A percentile compares a stretch with the other conserved stretches of the same genome.
Evolutionary conservation across 1,139 yeast species (phyloP).

Genomic region (Suhomyces yuchorum): DNA sequence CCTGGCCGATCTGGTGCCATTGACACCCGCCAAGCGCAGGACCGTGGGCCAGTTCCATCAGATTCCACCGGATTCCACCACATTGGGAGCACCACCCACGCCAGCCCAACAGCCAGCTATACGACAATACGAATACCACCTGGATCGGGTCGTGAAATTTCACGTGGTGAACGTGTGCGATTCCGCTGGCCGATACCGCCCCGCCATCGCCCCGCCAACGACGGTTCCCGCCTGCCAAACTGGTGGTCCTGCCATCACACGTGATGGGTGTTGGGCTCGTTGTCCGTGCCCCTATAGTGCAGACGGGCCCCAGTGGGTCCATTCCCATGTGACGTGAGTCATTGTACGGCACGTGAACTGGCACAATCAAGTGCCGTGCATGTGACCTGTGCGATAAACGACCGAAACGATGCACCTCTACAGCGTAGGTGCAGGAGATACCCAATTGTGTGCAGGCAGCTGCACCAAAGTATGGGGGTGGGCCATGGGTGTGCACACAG

Average conservation of each 20-base stretch:
- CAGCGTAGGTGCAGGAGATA: not conserved
- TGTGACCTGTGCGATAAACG: constrained; percentile 5
- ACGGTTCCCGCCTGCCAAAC: not conserved
- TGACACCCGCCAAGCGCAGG: not conserved
- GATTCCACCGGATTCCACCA: constrained; percentile 1
- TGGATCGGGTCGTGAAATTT: constrained; percentile 1
- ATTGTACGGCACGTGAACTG: constrained; percentile 8
- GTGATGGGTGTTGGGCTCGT: not conserved
- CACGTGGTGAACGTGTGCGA: not conserved
- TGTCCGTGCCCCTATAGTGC: not conserved
- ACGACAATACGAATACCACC: not conserved
- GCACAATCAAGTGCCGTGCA: constrained; percentile 8
- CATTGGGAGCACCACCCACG: no score
- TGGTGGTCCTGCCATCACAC: not conserved
- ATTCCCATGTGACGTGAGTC: constrained; percentile 1
- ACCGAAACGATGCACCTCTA: constrained; percentile 4
- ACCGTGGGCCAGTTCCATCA: no score
- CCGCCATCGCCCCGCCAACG: not conserved
- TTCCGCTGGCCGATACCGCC: not conserved
- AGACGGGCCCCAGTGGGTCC: not conserved
- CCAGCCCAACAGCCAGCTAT: not conserved
- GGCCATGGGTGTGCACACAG: not conserved
- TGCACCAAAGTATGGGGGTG: not conserved
- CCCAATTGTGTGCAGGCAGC: constrained; percentile 2
- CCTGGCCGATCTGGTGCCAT: no score